Conservation (phyloP, 208 protist genomes). For the Wallacemonas sp. region DNA sequence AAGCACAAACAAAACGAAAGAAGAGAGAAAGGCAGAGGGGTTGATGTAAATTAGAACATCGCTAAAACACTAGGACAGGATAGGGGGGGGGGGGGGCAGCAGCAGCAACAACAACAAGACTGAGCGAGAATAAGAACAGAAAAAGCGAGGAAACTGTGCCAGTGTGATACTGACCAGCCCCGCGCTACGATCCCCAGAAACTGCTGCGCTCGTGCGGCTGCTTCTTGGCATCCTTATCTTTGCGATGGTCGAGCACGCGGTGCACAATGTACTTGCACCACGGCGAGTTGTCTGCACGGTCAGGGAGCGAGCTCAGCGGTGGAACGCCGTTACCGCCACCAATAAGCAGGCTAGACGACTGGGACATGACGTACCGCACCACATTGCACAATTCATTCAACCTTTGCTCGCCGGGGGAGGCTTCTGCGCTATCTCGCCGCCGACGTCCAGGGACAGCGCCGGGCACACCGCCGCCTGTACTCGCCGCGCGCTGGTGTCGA, state of each 20-base stretch:
- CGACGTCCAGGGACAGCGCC: neutral
- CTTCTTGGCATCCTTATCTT: constrained; percentile 34
- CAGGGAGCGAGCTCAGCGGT: constrained; percentile 43
- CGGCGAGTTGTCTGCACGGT: constrained; percentile 45
- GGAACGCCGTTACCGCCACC: constrained; percentile 55
- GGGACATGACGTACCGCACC: constrained; percentile 58
- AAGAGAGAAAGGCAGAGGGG: neutral
- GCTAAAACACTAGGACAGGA: too few relatives aligned
- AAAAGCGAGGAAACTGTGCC: constrained; percentile 8
- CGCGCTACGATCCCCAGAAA: constrained; percentile 2
- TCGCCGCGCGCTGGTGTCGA: neutral
- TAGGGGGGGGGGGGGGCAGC: neutral
- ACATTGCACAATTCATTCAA: constrained; percentile 45
- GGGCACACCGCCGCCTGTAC: neutral
- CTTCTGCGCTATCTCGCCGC: neutral
- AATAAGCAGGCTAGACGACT: constrained; percentile 41
- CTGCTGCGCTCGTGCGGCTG: constrained; percentile 1
- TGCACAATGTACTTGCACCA: constrained; percentile 70
- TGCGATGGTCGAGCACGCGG: constrained; percentile 49
- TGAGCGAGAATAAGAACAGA: constrained; percentile 18
- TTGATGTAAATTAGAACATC: neutral
- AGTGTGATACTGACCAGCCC: too few relatives aligned
- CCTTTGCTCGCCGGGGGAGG: constrained; percentile 16
- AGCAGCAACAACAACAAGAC: too few relatives aligned
- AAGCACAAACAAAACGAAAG: constrained; percentile 1